A percentile compares a stretch with the other conserved stretches of the same genome.
phyloP scores from a whole-genome alignment of 108 stramenopile species.

The Nitzschia sp. region DNA sequence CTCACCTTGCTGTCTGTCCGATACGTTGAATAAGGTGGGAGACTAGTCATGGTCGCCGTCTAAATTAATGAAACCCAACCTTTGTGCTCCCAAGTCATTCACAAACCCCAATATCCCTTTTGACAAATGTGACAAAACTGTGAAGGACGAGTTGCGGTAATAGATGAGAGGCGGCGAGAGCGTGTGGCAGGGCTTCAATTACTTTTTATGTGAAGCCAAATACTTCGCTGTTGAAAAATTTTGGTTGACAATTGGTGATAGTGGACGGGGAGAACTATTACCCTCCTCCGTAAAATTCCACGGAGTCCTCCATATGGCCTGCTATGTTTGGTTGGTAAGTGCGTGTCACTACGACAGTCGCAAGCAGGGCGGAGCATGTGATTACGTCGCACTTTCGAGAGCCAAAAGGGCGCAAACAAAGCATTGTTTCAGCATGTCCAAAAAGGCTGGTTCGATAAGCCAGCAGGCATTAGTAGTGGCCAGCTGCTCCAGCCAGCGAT shows the following conservation, averaged over 20 bases:
- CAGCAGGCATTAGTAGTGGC: no score
- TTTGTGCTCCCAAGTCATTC: neutral
- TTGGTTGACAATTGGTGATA: no score
- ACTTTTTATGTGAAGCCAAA: conserved; percentile 15
- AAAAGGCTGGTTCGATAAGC: no score
- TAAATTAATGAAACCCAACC: neutral
- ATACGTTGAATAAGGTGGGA: conserved; percentile 66
- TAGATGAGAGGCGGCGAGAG: no score
- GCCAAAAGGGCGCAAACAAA: no score
- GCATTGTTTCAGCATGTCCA: no score
- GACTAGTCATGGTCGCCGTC: conserved; percentile 37
- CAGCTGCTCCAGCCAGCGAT: no score
- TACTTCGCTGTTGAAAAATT: conserved; percentile 20
- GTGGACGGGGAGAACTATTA: no score
- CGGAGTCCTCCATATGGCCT: no score
- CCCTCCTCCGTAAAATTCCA: no score
- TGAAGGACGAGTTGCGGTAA: no score
- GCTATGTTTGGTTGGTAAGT: conserved; percentile 9
- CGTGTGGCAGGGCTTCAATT: no score
- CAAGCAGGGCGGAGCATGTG: conserved; percentile 8
- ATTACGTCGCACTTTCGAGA: conserved; percentile 3
- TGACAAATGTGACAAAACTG: neutral
- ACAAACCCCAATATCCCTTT: neutral
- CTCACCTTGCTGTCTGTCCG: conserved; percentile 61
- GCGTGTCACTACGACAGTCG: conserved; percentile 9